Base-by-base conservation (phyloP, 2,329 filamentous ascomycete species). In the Aspergillus unguis region DNA sequence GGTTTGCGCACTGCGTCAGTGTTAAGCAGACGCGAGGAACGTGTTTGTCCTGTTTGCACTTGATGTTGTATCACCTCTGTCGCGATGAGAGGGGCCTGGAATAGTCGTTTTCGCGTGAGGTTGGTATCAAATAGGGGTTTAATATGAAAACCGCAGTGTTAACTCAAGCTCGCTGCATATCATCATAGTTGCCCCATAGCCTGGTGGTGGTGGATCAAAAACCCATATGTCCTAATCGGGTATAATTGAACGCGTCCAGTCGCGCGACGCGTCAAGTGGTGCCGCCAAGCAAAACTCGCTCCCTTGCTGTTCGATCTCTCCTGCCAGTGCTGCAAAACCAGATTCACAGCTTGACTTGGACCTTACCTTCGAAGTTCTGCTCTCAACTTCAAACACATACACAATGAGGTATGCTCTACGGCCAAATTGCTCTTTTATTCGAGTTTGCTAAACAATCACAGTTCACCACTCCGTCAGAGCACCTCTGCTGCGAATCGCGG, bases 401-500 rank as follows among this genome's bases (percentile, higher is more conserved):
- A 68, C 48, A 63, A 67, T 66, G 62, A 64, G 64, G 65, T 71
- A 56, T 61, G 65, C 17, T 58, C 43, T 44, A 10, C 26, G 47
- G 5, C 3, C 10, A 25, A 10, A 41, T 23, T 8, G n/a, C 6
- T 7, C 9, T 50, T 52, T 32, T 37, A 44, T 38, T 11, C 7
- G 32, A 11, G 8, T 11, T 31, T 48, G 5, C 25, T 23, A 42
- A 40, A 50, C 45, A 31, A 54, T 49, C 3, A 17, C 67, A 95
- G 89, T 78, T 95, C 90, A 71, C 91, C 92, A 69, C 80, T 95
- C 56, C 85, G 87, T 72, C 81, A 85, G 62, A 90, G 85, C 74
- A 87, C 88, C 79, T 85, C 86, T 55, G 92, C 91, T 59, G 90
- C 86, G 64, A 96, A 95, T 74, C 85, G 90, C 62, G 89, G 90